A percentile compares a stretch with the other conserved stretches of the same genome.
Evolutionary conservation across 768 basidiomycete genomes (phyloP).

Genomic region (Solioccasus polychromus): DNA sequence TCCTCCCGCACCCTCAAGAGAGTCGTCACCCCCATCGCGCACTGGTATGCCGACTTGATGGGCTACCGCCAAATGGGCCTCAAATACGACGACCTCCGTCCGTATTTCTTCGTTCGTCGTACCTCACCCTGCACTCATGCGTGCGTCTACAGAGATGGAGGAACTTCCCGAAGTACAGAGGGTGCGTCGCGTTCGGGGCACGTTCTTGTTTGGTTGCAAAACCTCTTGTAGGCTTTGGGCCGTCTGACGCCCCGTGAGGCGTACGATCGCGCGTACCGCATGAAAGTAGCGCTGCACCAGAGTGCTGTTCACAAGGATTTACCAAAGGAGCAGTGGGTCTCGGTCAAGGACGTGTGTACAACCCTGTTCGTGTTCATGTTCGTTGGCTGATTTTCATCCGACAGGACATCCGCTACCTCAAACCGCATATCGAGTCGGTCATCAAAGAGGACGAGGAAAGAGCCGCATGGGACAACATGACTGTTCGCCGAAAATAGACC

Average conservation of each 20-base stretch:
- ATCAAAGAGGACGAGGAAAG: slow-evolving; percentile 76
- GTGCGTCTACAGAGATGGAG: slow-evolving; percentile 55
- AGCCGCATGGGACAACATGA: slow-evolving; percentile 73
- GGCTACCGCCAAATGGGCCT: slow-evolving; percentile 89
- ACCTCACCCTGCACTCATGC: not conserved
- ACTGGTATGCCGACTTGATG: slow-evolving; percentile 75
- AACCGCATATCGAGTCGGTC: slow-evolving; percentile 71
- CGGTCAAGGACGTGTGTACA: slow-evolving; percentile 64
- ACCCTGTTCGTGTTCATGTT: not conserved
- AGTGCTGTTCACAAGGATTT: slow-evolving; percentile 77
- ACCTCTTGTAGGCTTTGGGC: slow-evolving; percentile 60
- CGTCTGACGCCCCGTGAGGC: slow-evolving; percentile 77
- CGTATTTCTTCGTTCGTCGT: slow-evolving; percentile 33
- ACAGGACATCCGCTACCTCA: slow-evolving; percentile 90
- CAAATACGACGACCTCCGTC: slow-evolving; percentile 92
- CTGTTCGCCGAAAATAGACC: slow-evolving; percentile 65
- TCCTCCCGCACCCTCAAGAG: slow-evolving; percentile 64
- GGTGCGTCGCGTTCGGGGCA: slow-evolving; percentile 41
- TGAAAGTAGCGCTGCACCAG: slow-evolving; percentile 75
- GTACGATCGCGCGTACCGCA: slow-evolving; percentile 89
- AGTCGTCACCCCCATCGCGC: slow-evolving; percentile 73
- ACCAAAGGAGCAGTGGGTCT: slow-evolving; percentile 78
- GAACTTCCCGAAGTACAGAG: slow-evolving; percentile 77
- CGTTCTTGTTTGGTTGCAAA: too few species aligned
- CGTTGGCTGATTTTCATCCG: slow-evolving; percentile 6